These are phyloP conservation scores for Botrytis fabae DNA, from an alignment of 2,329 filamentous ascomycete genomes.

Conservation along the genomic window DNA sequence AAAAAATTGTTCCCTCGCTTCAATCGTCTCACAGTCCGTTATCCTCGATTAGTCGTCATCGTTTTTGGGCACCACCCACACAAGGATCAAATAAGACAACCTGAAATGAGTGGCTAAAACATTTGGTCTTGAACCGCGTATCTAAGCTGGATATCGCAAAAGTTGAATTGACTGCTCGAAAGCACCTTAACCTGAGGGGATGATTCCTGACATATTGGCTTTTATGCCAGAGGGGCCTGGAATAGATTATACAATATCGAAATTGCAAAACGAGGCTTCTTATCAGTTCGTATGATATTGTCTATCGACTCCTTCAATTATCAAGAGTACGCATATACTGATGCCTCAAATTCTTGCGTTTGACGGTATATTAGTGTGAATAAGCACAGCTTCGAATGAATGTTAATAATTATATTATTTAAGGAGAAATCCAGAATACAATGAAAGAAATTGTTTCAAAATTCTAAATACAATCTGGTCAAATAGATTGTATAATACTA, in stretches of 20 bases:
- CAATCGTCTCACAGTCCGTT: no score
- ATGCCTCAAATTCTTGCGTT: conserved; percentile 42
- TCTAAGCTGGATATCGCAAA: conserved; percentile 36
- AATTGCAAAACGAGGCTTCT: conserved; percentile 31
- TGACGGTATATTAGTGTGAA: conserved; percentile 40
- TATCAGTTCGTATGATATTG: conserved; percentile 44
- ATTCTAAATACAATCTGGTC: conserved; percentile 41
- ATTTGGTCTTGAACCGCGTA: conserved; percentile 27
- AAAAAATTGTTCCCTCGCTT: no score
- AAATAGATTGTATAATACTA: conserved; percentile 40
- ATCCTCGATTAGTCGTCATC: no score
- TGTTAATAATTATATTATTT: conserved; percentile 42
- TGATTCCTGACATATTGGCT: conserved; percentile 31
- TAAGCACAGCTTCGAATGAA: conserved; percentile 46
- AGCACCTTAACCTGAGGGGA: conserved; percentile 30
- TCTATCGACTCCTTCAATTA: conserved; percentile 42
- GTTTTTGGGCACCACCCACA: not conserved
- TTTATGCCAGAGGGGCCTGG: conserved; percentile 38
- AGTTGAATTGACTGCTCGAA: conserved; percentile 34
- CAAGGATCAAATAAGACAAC: conserved; percentile 21
- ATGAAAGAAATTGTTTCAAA: conserved; percentile 42
- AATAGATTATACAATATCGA: conserved; percentile 41
- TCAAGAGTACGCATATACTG: conserved; percentile 40
- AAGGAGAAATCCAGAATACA: conserved; percentile 30
- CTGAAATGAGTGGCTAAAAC: conserved; percentile 23